Conservation (phyloP, 495 filamentous ascomycete genomes). For the Cenococcum geophilum region DNA sequence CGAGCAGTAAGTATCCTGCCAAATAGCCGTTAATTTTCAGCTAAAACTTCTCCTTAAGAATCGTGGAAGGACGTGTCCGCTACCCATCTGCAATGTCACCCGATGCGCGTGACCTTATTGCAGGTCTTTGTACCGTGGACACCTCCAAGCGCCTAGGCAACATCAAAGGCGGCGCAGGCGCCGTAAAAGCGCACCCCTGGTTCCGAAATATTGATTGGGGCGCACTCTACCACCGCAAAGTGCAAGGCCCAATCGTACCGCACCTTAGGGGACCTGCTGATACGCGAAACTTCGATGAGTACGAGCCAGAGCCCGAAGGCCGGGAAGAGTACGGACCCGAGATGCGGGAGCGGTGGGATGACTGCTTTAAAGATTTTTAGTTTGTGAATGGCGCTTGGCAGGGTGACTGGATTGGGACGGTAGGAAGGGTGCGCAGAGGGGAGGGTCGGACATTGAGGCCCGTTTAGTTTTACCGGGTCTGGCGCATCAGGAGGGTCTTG, state of each 20-base stretch:
- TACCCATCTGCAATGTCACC: constrained; percentile 65
- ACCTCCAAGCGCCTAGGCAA: constrained; percentile 82
- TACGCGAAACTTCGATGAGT: constrained; percentile 84
- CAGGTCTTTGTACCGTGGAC: constrained; percentile 80
- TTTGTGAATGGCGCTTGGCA: not conserved
- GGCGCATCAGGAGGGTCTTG: too few species aligned
- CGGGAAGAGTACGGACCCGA: constrained; percentile 64
- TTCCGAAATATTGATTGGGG: constrained; percentile 83
- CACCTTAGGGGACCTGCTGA: constrained; percentile 74
- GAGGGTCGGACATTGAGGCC: too few species aligned
- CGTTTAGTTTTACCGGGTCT: too few species aligned
- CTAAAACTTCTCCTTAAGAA: constrained; percentile 43
- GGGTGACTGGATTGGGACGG: too few species aligned
- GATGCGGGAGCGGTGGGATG: constrained; percentile 66
- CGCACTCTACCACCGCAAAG: constrained; percentile 57
- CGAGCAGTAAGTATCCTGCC: constrained; percentile 55
- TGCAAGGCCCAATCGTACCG: constrained; percentile 80
- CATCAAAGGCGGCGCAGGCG: constrained; percentile 71
- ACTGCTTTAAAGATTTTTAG: constrained; percentile 73
- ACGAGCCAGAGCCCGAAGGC: constrained; percentile 56
- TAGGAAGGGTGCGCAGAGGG: too few species aligned
- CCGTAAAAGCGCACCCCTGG: constrained; percentile 84
- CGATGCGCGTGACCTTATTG: constrained; percentile 77
- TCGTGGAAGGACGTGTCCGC: constrained; percentile 65
- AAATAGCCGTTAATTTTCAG: too few species aligned